Percentiles rank a stretch among this genome's conserved stretches.
phyloP scores from a whole-genome alignment of 1,139 yeast genomes.

The Suhomyces bokatorum region DNA sequence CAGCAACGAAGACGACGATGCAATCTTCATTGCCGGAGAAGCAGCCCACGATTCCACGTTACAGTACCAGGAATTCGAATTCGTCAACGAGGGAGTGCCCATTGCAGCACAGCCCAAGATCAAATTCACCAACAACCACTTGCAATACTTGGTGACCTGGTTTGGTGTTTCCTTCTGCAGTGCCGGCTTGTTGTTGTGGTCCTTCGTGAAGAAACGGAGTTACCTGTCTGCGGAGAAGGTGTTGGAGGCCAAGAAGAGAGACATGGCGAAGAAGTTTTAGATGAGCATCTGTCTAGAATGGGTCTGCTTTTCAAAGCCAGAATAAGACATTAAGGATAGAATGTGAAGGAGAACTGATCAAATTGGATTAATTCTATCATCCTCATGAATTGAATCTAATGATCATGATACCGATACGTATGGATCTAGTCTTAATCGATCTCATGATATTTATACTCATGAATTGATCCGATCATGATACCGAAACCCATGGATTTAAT shows the following conservation, averaged over 20 bases:
- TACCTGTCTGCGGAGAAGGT: constrained; percentile 42
- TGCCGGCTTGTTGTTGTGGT: constrained; percentile 54
- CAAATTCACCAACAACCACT: constrained; percentile 82
- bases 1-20: constrained; percentile 17
- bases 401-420: too few species aligned
- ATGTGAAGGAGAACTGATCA: too few species aligned
- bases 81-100: constrained; percentile 83
- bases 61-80: constrained; percentile 48
- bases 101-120: constrained; percentile 79
- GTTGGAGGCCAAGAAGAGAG: constrained; percentile 42
- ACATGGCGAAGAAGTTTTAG: constrained; percentile 32
- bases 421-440: too few species aligned
- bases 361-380: too few species aligned
- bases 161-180: constrained; percentile 80
- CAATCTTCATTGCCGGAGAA: constrained; percentile 18
- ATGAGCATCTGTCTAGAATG: too few species aligned
- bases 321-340: too few species aligned
- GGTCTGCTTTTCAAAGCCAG: too few species aligned
- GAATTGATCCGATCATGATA: too few species aligned
- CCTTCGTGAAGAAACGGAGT: constrained; percentile 33
- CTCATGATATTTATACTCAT: too few species aligned
- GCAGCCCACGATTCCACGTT: constrained; percentile 34
- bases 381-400: too few species aligned
- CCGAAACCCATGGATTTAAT: too few species aligned
- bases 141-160: constrained; percentile 94